phyloP scores from a whole-genome alignment of 345 rosid species.

The Dimocarpus longan region DNA sequence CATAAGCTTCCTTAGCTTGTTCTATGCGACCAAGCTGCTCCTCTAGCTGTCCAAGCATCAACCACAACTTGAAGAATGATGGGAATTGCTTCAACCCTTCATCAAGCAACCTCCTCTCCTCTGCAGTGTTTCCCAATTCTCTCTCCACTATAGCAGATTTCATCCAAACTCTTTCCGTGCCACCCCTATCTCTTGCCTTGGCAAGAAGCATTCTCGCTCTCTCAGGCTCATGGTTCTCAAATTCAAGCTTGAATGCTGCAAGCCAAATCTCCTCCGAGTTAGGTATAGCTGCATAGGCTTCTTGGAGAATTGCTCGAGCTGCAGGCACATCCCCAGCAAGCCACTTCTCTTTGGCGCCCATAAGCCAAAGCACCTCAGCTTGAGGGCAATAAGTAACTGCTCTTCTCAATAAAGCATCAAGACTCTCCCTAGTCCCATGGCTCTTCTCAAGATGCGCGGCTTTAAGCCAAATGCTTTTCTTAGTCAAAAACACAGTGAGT shows the following conservation, averaged over 20 bases:
- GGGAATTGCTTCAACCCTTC: constrained; percentile 86
- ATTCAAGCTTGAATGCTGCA: constrained; percentile 97
- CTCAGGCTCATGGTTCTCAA: constrained; percentile 95
- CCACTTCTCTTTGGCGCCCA: constrained; percentile 99
- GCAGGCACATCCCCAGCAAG: constrained; percentile 96
- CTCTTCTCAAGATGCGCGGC: constrained; percentile 98
- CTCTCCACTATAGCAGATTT: constrained; percentile 96
- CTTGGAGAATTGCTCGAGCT: constrained; percentile 90
- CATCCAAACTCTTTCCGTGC: constrained; percentile 98
- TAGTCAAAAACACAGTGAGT: constrained; percentile 81
- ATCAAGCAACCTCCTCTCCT: constrained; percentile 78
- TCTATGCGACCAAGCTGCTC: constrained; percentile 65
- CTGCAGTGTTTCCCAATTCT: constrained; percentile 71
- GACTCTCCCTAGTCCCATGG: constrained; percentile 88
- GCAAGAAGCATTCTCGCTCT: constrained; percentile 93
- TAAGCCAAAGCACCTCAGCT: constrained; percentile 96
- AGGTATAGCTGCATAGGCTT: constrained; percentile 94
- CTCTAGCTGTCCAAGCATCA: constrained; percentile 96
- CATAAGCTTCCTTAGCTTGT: constrained; percentile 69
- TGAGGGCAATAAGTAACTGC: constrained; percentile 91
- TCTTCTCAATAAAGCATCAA: constrained; percentile 78
- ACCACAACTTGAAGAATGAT: constrained; percentile 84
- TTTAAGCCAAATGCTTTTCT: constrained; percentile 94
- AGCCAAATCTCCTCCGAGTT: constrained; percentile 94
- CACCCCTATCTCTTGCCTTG: constrained; percentile 94